Conservation (phyloP, 2,329 filamentous ascomycete genomes). For the Exophiala oligosperma region DNA sequence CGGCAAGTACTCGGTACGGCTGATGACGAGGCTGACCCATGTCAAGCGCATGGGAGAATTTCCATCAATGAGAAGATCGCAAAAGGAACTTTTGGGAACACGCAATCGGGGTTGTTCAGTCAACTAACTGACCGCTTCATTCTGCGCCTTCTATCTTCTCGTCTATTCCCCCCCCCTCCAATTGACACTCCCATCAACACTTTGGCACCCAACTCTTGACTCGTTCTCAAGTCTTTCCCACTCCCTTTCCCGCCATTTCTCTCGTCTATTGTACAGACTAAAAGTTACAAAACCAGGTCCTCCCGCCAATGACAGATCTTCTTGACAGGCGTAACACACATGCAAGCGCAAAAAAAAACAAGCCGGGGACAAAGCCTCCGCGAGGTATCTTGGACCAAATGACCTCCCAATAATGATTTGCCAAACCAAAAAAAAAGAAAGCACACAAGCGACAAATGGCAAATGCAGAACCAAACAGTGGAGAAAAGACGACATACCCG, state of each 20-base stretch:
- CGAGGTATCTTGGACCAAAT: constrained; percentile 29
- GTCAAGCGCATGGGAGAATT: no score
- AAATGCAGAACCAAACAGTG: background rate
- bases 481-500: constrained; percentile 1
- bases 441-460: background rate
- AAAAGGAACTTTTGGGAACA: no score
- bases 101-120: no score
- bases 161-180: no score
- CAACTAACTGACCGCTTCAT: no score
- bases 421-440: background rate
- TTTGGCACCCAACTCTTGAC: no score
- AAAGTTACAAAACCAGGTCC: background rate
- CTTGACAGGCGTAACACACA: background rate
- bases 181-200: no score
- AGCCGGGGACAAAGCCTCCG: constrained; percentile 29
- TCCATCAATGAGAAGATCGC: no score
- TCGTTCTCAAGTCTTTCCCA: no score
- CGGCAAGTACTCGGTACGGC: no score
- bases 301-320: background rate
- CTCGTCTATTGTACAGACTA: background rate
- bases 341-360: constrained; percentile 1
- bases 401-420: constrained; percentile 11
- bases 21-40: no score
- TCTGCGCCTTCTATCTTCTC: no score
- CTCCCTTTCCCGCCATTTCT: background rate